These are phyloP conservation scores for Phlebopus sp. DNA, from an alignment of 1,284 basidiomycete genomes.

Conservation along the genomic window DNA sequence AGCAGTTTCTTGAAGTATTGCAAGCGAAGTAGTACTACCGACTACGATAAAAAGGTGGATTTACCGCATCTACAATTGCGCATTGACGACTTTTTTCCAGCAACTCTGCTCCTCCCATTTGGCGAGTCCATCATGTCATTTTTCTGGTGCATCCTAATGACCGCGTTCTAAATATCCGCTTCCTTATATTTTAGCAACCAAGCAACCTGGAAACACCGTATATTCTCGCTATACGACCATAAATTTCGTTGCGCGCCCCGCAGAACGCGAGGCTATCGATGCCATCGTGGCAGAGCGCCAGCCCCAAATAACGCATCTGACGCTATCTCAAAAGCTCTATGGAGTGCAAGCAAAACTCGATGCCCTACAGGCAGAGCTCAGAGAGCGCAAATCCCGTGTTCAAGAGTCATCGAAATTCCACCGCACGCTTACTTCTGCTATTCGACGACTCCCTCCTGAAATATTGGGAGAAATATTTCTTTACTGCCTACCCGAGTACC, in stretches of 20 bases:
- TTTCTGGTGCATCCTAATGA: too few species aligned
- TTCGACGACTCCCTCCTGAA: slow-evolving; percentile 36
- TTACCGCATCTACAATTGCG: too few species aligned
- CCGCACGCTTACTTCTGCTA: slow-evolving; percentile 20
- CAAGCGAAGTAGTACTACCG: too few species aligned
- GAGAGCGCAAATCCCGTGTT: slow-evolving; percentile 12
- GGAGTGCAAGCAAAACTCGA: slow-evolving; percentile 14
- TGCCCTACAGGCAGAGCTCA: too few species aligned
- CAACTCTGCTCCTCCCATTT: too few species aligned
- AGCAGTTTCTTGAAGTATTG: too few species aligned
- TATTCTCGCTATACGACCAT: slow-evolving; percentile 7
- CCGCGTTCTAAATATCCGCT: too few species aligned
- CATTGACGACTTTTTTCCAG: too few species aligned
- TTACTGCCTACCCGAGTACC: slow-evolving; percentile 32
- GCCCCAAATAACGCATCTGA: slow-evolving; percentile 18
- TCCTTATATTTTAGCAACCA: slow-evolving; percentile 10
- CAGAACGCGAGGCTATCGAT: slow-evolving; percentile 16
- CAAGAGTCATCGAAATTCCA: slow-evolving; percentile 19
- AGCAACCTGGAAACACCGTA: slow-evolving; percentile 18
- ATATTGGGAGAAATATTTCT: slow-evolving; percentile 38
- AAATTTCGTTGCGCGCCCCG: slow-evolving; percentile 8
- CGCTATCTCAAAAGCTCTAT: slow-evolving; percentile 17
- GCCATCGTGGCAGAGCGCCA: slow-evolving; percentile 17
- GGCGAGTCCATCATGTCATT: too few species aligned
- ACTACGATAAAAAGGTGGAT: too few species aligned